Conservation (phyloP, 768 basidiomycete species). For the Lactarius pseudohatsudake region DNA sequence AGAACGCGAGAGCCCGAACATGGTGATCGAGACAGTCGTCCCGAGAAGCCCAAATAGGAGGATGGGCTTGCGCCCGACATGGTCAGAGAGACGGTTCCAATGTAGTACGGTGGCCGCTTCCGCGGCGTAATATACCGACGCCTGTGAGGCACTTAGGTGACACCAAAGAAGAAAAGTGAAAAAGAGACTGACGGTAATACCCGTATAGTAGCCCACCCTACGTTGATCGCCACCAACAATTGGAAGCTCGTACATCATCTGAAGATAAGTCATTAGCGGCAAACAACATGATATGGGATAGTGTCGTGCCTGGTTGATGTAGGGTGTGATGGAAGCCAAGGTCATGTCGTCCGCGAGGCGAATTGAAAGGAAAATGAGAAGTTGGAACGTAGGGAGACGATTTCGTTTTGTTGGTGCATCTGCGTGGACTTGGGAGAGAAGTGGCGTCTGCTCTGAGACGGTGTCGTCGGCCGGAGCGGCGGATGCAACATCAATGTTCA, state of each 20-base stretch:
- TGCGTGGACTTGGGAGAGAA: background rate
- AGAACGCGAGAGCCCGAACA: constrained; percentile 39
- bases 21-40: constrained; percentile 35
- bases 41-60: constrained; percentile 41
- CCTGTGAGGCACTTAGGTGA: constrained; percentile 32
- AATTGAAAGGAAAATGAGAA: background rate
- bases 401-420: background rate
- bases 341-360: background rate
- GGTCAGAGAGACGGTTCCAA: constrained; percentile 48
- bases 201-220: constrained; percentile 50
- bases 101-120: constrained; percentile 46
- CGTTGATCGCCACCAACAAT: constrained; percentile 45
- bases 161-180: background rate
- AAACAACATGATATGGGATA: background rate
- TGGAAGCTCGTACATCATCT: constrained; percentile 45
- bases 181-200: constrained; percentile 42
- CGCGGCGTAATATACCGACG: constrained; percentile 47
- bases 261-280: background rate
- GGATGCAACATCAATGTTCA: too few relatives aligned
- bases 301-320: constrained; percentile 45
- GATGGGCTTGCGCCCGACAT: constrained; percentile 47
- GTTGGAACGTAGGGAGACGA: background rate
- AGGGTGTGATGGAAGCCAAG: constrained; percentile 42
- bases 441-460: background rate
- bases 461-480: too few relatives aligned